Conservation (phyloP, 2,329 filamentous ascomycete species). For the Alternaria hordeiaustralica region DNA sequence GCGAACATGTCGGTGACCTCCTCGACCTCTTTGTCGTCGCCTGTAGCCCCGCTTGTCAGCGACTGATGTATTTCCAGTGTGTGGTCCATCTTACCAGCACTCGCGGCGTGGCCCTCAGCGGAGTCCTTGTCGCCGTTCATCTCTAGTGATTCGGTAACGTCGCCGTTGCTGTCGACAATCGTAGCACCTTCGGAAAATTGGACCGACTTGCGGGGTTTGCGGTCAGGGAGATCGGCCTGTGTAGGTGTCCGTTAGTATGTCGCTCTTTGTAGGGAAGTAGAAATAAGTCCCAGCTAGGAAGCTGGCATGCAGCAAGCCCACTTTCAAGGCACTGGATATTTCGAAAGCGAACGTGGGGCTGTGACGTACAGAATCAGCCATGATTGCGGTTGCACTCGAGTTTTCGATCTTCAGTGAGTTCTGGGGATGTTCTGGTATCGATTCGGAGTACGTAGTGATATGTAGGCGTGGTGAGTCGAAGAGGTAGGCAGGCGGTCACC, state of each 20-base stretch:
- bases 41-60: constrained; percentile 33
- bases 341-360: constrained; percentile 33
- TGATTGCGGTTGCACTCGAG: constrained; percentile 53
- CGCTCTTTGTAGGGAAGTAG: neutral
- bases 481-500: neutral
- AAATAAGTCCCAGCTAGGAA: neutral
- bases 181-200: constrained; percentile 88
- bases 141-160: constrained; percentile 76
- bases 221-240: constrained; percentile 58
- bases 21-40: constrained; percentile 64
- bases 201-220: constrained; percentile 89
- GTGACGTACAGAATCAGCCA: constrained; percentile 57
- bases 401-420: constrained; percentile 2
- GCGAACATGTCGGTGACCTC: constrained; percentile 69
- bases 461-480: neutral
- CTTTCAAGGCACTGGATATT: constrained; percentile 13
- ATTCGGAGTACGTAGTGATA: neutral
- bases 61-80: constrained; percentile 7
- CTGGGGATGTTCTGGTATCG: neutral
- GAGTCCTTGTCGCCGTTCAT: constrained; percentile 78
- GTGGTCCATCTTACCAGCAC: constrained; percentile 30
- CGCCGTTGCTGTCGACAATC: constrained; percentile 88
- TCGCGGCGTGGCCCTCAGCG: constrained; percentile 72
- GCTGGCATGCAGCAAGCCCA: constrained; percentile 1
- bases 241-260: constrained; percentile 32